Evolutionary conservation across 306 rosid species (phyloP), one percentile per base, ranked within the genome.

Genomic region (Dicorynia guianensis): DNA sequence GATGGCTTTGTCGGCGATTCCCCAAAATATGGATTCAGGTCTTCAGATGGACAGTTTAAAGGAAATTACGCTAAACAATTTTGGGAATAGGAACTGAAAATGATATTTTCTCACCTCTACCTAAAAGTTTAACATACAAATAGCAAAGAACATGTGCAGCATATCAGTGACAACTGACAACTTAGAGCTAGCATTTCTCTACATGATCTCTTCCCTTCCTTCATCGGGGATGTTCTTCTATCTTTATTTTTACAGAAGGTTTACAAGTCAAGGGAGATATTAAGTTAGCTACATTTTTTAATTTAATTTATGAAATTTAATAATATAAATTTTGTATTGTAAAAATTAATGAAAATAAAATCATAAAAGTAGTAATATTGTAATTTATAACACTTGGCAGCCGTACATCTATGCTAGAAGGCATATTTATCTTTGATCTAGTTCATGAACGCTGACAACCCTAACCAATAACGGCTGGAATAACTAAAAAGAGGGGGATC

Each of bases 111-210:
- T 42, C 7, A 40, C 6, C 30, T 57, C 43, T 33, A 14, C 33
- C 42, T 52, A 12, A 39, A 39, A 39, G 11, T 39, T 11, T 58
- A 39, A 73, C 61, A 34, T 34, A 18, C 8, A 49, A 63, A 62
- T 20, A 55, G 49, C 63, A 38, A 63, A 47, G 18, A 20, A 62
- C 53, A 48, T 36, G 48, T 74, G 69, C 69, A 15, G n/a, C 77
- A 46, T 15, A 20, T 7, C 13, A 55, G 53, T 70, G 64, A 12
- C 54, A 70, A 5, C 10, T 8, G 10, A 5, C 6, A 8, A 39
- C 14, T 39, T 19, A 40, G 55, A 18, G 65, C 57, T 17, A 73
- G 50, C 49, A n/a, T 47, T 35, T 4, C 3, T 35, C 4, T 44
- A n/a, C n/a, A n/a, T n/a, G 6, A 40, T 72, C 6, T 59, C 38